Evolutionary conservation across 2,329 filamentous ascomycete genomes (phyloP).

Genomic region (Cercospora canescens): DNA sequence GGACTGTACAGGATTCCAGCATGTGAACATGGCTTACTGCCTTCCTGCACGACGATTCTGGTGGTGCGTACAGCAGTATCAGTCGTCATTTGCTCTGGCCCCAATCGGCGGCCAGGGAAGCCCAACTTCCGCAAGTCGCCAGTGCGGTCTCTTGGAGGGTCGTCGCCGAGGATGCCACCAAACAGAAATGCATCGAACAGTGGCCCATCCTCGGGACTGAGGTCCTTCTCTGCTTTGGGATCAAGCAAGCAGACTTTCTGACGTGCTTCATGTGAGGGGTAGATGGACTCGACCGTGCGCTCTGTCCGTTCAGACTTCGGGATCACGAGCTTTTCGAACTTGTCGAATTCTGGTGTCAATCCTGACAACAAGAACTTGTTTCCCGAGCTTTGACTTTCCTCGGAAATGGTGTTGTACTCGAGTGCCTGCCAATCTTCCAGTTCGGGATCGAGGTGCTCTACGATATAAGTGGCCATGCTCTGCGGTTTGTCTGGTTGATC

Average conservation of each 20-base stretch:
- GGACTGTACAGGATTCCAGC: neutral
- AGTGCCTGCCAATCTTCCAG: constrained; percentile 91
- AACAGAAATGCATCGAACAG: constrained; percentile 90
- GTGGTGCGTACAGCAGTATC: constrained; percentile 96
- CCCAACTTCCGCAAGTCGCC: constrained; percentile 95
- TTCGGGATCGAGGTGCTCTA: constrained; percentile 95
- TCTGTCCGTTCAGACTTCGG: constrained; percentile 21
- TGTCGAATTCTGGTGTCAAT: constrained; percentile 56
- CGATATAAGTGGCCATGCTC: constrained; percentile 67
- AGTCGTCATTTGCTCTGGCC: constrained; percentile 96
- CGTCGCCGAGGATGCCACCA: constrained; percentile 76
- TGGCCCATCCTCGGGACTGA: constrained; percentile 79
- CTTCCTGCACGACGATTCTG: constrained; percentile 80
- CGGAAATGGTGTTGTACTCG: constrained; percentile 85
- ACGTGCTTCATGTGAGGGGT: constrained; percentile 61
- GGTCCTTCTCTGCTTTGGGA: constrained; percentile 76
- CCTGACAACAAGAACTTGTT: constrained; percentile 48
- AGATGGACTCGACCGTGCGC: constrained; percentile 76
- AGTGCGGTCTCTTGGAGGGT: constrained; percentile 69
- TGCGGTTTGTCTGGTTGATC: neutral
- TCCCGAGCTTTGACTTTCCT: constrained; percentile 69
- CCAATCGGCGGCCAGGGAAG: constrained; percentile 81
- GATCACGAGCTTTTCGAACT: constrained; percentile 17
- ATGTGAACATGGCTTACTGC: constrained; percentile 57
- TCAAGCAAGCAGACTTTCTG: constrained; percentile 84